Conservation (phyloP, 2,329 filamentous ascomycete genomes). For the Leptographium wingfieldii region DNA sequence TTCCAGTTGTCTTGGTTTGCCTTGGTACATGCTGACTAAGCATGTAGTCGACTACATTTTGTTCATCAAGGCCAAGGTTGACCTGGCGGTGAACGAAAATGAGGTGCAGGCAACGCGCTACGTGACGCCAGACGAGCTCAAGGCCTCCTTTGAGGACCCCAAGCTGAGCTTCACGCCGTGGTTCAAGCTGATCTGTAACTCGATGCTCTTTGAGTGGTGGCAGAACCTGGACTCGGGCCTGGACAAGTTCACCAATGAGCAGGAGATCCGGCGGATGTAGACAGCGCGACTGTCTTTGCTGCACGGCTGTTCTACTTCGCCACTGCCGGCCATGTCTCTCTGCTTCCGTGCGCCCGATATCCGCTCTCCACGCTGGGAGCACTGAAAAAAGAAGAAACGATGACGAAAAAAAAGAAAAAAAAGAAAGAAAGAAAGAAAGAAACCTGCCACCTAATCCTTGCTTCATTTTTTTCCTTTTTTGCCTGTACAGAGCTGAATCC, state of each 20-base stretch:
- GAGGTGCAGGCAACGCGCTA: slow-evolving; percentile 80
- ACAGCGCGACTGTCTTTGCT: too few species aligned
- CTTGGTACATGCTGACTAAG: neutral
- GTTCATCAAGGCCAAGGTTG: slow-evolving; percentile 90
- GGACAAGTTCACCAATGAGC: slow-evolving; percentile 76
- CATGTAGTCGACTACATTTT: slow-evolving; percentile 86
- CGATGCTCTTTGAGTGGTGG: slow-evolving; percentile 98
- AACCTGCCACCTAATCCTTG: too few species aligned
- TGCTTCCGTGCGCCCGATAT: neutral
- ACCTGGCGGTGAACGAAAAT: slow-evolving; percentile 70
- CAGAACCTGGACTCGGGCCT: slow-evolving; percentile 66
- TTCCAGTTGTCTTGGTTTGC: neutral
- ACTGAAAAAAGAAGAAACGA: too few species aligned
- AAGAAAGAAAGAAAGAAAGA: too few species aligned
- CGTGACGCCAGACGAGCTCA: slow-evolving; percentile 70
- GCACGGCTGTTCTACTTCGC: too few species aligned
- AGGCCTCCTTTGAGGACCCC: slow-evolving; percentile 71
- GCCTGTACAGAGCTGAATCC: too few species aligned
- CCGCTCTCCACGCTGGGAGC: neutral
- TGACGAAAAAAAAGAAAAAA: too few species aligned
- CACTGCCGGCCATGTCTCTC: neutral
- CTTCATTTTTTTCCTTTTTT: too few species aligned
- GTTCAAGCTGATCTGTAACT: slow-evolving; percentile 98
- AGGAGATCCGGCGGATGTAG: slow-evolving; percentile 74
- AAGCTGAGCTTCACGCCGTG: slow-evolving; percentile 84